Conservation (phyloP, 495 filamentous ascomycete species). For the Oleoguttula mirabilis region DNA sequence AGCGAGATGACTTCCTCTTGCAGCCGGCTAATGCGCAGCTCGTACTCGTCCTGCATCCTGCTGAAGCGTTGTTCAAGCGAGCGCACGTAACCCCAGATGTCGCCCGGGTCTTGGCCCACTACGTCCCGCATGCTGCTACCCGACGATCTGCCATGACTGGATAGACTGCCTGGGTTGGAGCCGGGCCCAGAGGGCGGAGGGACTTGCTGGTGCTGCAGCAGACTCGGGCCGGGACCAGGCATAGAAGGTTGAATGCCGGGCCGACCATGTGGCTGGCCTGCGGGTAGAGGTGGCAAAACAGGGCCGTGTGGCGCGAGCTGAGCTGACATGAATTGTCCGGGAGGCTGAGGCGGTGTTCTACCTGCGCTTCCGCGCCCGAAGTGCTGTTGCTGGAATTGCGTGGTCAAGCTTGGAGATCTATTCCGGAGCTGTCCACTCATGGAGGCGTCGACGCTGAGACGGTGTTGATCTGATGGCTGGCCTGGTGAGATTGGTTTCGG, state of each 20-base stretch:
- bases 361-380: constrained; percentile 42
- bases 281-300: constrained; percentile 33
- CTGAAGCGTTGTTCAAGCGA: constrained; percentile 24
- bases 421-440: constrained; percentile 38
- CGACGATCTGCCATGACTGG: constrained; percentile 28
- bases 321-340: constrained; percentile 21
- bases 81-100: constrained; percentile 27
- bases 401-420: constrained; percentile 57
- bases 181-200: constrained; percentile 15
- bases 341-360: constrained; percentile 30
- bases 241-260: constrained; percentile 1
- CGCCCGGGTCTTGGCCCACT: constrained; percentile 16
- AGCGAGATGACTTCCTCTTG: constrained; percentile 26
- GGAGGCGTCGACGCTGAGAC: constrained; percentile 42
- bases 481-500: constrained; percentile 76
- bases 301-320: constrained; percentile 36
- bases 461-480: constrained; percentile 47
- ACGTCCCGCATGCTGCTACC: constrained; percentile 30
- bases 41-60: constrained; percentile 27
- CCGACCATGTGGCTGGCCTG: constrained; percentile 20
- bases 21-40: constrained; percentile 22
- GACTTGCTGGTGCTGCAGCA: constrained; percentile 26
- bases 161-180: constrained; percentile 30
- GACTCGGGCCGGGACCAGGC: constrained; percentile 21
- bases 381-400: constrained; percentile 55